A percentile compares a stretch with the other conserved stretches of the same genome.
Conservation (phyloP, 2,329 filamentous ascomycete genomes). For the Diaporthe longicolla region DNA sequence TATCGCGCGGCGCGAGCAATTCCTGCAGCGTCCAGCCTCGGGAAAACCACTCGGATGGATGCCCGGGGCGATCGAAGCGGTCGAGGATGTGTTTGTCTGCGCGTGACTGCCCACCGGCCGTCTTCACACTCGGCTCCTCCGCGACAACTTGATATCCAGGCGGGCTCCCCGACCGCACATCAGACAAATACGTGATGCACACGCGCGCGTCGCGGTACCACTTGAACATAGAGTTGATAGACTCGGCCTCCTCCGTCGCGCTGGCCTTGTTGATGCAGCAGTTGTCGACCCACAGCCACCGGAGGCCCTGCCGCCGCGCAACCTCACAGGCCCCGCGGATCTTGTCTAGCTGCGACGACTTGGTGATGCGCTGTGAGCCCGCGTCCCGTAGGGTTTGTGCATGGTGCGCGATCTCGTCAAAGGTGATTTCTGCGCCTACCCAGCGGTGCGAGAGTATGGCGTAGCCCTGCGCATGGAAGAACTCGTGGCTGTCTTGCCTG, state of each 20-base stretch:
- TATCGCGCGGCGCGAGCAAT: constrained; percentile 39
- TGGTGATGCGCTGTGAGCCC: background rate
- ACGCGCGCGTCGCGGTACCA: constrained; percentile 19
- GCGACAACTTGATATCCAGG: background rate
- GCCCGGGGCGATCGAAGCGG: background rate
- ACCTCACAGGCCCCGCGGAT: constrained; percentile 19
- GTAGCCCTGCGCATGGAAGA: constrained; percentile 1
- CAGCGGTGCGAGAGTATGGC: constrained; percentile 19
- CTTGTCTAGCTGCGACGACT: constrained; percentile 23
- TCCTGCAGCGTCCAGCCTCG: constrained; percentile 36
- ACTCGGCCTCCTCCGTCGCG: constrained; percentile 6
- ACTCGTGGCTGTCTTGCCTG: background rate
- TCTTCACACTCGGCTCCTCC: background rate
- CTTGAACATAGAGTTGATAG: constrained; percentile 32
- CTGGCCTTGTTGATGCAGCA: constrained; percentile 33
- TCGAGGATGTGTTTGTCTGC: background rate
- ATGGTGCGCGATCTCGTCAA: constrained; percentile 11
- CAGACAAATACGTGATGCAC: constrained; percentile 13
- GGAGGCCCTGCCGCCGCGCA: background rate
- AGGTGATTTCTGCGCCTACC: constrained; percentile 1
- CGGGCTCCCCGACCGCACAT: constrained; percentile 32
- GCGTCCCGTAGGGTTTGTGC: background rate
- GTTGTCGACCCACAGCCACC: constrained; percentile 34
- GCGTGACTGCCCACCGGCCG: too few relatives aligned
- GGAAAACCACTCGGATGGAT: constrained; percentile 22